Base-by-base conservation (phyloP, 2,329 filamentous ascomycete genomes). In the Cercospora nicotianae region DNA sequence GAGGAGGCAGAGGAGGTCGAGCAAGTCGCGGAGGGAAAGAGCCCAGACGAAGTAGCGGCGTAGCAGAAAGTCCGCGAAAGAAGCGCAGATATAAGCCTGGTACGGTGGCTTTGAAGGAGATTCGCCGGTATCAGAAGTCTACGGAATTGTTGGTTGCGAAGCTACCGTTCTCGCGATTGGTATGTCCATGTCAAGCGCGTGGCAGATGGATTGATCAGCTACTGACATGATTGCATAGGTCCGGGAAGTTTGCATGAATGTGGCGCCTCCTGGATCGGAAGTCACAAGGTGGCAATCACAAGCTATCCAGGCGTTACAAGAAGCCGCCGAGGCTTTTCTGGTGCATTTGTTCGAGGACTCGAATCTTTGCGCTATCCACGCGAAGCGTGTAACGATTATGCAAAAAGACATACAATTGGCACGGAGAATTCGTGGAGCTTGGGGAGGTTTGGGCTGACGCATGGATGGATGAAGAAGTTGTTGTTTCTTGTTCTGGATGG, bases 341-440 rank as follows among this genome's bases (percentile, higher is more conserved):
- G 94, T 98, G 83, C 96, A 94, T 55, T 90, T 98, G 73, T 98
- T 98, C 78, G 94, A 98, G 84, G 94, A 98, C 81, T 97, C 94
- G 85, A 98, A 98, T 87, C 86, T 97, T 63, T 98, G 94, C 85
- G 94, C 95, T 79, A 97, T 98, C 83, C 95, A 98, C 85, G 94
- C 95, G 84, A 98, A 98, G 90, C 93, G 95, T 86, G 95, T 98
- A 80, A 98, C 94, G 79, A 98, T 98, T 84, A 94, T 94, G 84
- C 90, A 90, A 80, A 97, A 97, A 87, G 94, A 97, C 78, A 97
- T 98, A 80, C 94, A 98, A 85, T 89, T 98, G 61, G 94, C 94
- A 78, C 91, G 95, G 76, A 92, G 95, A 79, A 92, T 99, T 80
- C 92, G 95, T 79, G 95, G 95, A 75, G 94, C 80, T 8, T 83